These are phyloP conservation scores for Allodekkera sacchari DNA, from an alignment of 805 yeast species.

Conservation along the genomic window DNA sequence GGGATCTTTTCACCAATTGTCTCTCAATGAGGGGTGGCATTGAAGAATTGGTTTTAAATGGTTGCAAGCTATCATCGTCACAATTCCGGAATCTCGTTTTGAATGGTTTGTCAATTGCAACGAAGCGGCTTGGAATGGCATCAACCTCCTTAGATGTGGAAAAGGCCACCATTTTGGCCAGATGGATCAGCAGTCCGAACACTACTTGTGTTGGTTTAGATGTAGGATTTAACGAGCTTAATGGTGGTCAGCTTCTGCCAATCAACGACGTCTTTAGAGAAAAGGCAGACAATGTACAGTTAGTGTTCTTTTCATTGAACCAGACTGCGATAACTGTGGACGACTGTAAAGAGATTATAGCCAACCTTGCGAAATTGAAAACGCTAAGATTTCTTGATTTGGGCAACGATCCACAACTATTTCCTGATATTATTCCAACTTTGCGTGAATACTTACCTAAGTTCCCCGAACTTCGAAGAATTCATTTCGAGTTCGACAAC, in stretches of 20 bases:
- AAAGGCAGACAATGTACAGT: conserved; percentile 19
- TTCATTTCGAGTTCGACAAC: conserved; percentile 49
- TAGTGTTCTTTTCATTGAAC: conserved; percentile 45
- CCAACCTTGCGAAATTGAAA: conserved; percentile 29
- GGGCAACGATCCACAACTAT: conserved; percentile 42
- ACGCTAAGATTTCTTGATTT: conserved; percentile 43
- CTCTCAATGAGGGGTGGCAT: conserved; percentile 41
- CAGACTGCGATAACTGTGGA: conserved; percentile 35
- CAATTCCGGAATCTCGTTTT: conserved; percentile 33
- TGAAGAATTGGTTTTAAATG: conserved; percentile 50
- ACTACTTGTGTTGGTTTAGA: conserved; percentile 48
- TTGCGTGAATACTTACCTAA: conserved; percentile 37
- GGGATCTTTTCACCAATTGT: conserved; percentile 40
- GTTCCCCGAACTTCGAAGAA: conserved; percentile 36
- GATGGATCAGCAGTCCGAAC: conserved; percentile 37
- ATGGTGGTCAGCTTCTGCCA: conserved; percentile 37
- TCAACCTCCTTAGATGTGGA: conserved; percentile 36
- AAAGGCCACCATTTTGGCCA: conserved; percentile 34
- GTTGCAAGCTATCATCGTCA: conserved; percentile 39
- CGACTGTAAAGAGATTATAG: conserved; percentile 32
- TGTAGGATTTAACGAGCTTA: conserved; percentile 45
- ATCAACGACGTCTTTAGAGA: conserved; percentile 33
- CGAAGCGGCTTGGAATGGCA: conserved; percentile 47
- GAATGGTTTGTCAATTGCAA: conserved; percentile 32
- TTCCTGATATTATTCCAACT: conserved; percentile 41